phyloP scores from a whole-genome alignment of 2,329 filamentous ascomycete species.

The Phialocephala sp. region DNA sequence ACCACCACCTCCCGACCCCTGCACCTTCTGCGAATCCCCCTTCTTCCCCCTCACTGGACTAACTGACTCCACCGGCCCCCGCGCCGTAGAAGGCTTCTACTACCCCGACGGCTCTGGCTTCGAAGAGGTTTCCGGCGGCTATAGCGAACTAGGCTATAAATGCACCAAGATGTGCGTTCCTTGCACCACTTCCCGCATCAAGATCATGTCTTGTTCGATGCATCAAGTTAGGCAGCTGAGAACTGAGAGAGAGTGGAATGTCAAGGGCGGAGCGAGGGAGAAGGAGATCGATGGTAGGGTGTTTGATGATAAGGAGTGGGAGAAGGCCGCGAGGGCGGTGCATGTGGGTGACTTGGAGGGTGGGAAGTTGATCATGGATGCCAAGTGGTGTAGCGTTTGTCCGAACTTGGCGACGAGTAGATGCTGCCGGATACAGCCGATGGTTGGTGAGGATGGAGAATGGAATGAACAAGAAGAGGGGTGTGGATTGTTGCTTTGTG shows the following conservation, averaged over 20 bases:
- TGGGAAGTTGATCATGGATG: constrained; percentile 21
- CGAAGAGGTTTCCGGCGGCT: constrained; percentile 36
- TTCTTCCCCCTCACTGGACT: constrained; percentile 39
- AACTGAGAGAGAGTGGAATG: too few relatives aligned
- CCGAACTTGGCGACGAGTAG: constrained; percentile 27
- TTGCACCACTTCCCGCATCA: constrained; percentile 34
- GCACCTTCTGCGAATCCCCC: constrained; percentile 34
- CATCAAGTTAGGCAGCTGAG: constrained; percentile 1
- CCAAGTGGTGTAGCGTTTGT: constrained; percentile 39
- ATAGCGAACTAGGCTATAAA: constrained; percentile 22
- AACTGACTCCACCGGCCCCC: constrained; percentile 14
- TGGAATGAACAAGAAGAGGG: constrained; percentile 13
- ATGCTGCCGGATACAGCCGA: constrained; percentile 15
- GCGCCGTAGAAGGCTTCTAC: constrained; percentile 32
- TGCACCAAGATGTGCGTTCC: constrained; percentile 36
- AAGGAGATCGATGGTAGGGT: too few relatives aligned
- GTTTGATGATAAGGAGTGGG: neutral
- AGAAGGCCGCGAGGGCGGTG: neutral
- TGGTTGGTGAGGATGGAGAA: neutral
- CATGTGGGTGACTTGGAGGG: constrained; percentile 15
- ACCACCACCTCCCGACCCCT: constrained; percentile 17
- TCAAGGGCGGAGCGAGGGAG: too few relatives aligned
- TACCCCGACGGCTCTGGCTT: constrained; percentile 23
- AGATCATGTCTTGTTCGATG: constrained; percentile 30
- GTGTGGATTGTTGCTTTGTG: constrained; percentile 38